These are phyloP conservation scores for Boechera retrofracta DNA, from an alignment of 345 rosid species.

Conservation along the genomic window DNA sequence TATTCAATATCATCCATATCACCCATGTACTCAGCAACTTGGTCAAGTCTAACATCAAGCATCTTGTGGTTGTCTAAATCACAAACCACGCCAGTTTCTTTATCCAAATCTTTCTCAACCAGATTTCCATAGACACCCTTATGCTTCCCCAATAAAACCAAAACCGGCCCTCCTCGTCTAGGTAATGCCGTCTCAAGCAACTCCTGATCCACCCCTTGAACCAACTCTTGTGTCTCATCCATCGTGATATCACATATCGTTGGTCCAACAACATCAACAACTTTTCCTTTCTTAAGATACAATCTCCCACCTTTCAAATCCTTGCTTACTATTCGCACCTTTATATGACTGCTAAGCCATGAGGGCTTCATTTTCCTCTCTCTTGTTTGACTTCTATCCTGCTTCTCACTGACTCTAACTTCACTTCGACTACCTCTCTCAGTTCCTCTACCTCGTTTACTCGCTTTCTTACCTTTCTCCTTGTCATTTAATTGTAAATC, in stretches of 20 bases:
- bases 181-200: slow-evolving; percentile 91
- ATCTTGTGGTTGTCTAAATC: slow-evolving; percentile 67
- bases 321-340: slow-evolving; percentile 76
- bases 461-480: slow-evolving; percentile 40
- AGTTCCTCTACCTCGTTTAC: slow-evolving; percentile 40
- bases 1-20: slow-evolving; percentile 64
- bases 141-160: slow-evolving; percentile 70
- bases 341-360: slow-evolving; percentile 81
- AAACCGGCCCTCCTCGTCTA: slow-evolving; percentile 66
- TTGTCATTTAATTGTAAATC: slow-evolving; percentile 34
- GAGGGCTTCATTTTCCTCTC: slow-evolving; percentile 40
- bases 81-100: slow-evolving; percentile 67
- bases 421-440: slow-evolving; percentile 39
- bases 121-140: slow-evolving; percentile 75
- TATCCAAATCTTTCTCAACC: slow-evolving; percentile 70
- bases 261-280: slow-evolving; percentile 86
- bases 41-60: slow-evolving; percentile 73
- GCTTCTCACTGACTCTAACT: slow-evolving; percentile 36
- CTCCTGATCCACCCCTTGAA: slow-evolving; percentile 79
- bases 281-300: slow-evolving; percentile 80
- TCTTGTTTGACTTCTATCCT: slow-evolving; percentile 38
- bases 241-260: slow-evolving; percentile 65
- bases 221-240: slow-evolving; percentile 75
- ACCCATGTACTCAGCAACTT: slow-evolving; percentile 82
- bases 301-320: slow-evolving; percentile 69